Evolutionary conservation across 2,329 filamentous ascomycete species (phyloP), one percentile per base, ranked within the genome.

Genomic region (Rasamsonia emersonii): DNA sequence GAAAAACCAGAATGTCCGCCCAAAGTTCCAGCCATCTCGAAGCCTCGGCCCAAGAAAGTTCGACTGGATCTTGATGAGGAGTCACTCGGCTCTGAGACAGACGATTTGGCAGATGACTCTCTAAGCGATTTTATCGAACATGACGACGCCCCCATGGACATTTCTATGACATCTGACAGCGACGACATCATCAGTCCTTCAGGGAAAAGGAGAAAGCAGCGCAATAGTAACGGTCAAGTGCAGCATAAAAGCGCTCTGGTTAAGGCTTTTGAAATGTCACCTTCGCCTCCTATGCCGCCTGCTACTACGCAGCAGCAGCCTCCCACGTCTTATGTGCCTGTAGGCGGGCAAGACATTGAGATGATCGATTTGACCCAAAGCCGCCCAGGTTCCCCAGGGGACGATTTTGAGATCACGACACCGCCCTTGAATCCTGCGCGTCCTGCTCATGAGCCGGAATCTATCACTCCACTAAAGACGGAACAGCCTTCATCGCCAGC

Each of bases 331-430:
- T n/a, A n/a, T 20, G 8, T 30, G 9, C 11, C 20, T 3, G 16
- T 35, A 16, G 18, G 16, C 8, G 25, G 18, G 11, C 15, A 26
- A 26, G 33, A 38, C 18, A 27, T 42, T 28, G 47, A 51, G 7
- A 28, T 44, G 10, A 49, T 58, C 24, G 61, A 64, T 42, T 43
- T 64, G 23, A 63, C 54, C 4, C 28, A 30, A 19, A 49, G 49
- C 15, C 43, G 43, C 8, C 34, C 44, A 8, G 30, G 32, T 11
- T 26, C 39, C 4, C 33, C 36, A 16, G 18, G 15, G 13, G 23
- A 46, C 16, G 46, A 48, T 9, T 45, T 54, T 4, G 43, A 40
- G 14, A 51, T 61, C 5, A 44, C 47, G 15, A 62, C 59, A 0
- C 58, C 58, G 5, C 53, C 55, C 17, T 33, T 61, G 5, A 58